Percentiles rank a stretch among this genome's conserved stretches.
These are phyloP conservation scores for Backusella parvicylindrica DNA, from an alignment of 192 early-diverging fungal species.

Conservation along the genomic window DNA sequence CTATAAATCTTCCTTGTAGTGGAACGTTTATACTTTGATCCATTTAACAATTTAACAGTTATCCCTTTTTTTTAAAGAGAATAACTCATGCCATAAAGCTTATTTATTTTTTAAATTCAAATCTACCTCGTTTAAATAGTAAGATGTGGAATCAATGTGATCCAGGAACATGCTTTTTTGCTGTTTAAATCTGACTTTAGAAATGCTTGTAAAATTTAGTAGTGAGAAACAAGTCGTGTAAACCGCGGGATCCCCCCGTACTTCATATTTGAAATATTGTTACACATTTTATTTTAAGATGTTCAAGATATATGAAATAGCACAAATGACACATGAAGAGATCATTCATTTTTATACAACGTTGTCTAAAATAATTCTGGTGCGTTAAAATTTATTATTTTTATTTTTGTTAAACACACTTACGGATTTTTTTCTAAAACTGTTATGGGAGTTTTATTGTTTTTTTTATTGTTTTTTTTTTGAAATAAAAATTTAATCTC, in stretches of 20 bases:
- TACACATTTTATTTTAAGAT: neutral
- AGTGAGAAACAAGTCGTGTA: neutral
- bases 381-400: neutral
- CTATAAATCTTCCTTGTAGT: neutral
- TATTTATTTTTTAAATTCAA: neutral
- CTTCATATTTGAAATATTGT: neutral
- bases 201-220: neutral
- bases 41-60: neutral
- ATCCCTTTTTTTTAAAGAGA: neutral
- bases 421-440: too few relatives aligned
- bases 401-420: neutral
- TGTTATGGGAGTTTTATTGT: neutral
- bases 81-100: neutral
- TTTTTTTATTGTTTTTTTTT: too few relatives aligned
- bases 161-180: neutral
- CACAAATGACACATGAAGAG: neutral
- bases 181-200: neutral
- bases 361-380: neutral
- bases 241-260: neutral
- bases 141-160: neutral
- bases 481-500: slow-evolving; percentile 3
- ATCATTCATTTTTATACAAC: neutral
- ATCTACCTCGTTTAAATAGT: neutral
- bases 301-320: neutral
- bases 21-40: neutral